Conservation (phyloP, 2,329 filamentous ascomycete genomes). For the Colletotrichum orbiculare region DNA sequence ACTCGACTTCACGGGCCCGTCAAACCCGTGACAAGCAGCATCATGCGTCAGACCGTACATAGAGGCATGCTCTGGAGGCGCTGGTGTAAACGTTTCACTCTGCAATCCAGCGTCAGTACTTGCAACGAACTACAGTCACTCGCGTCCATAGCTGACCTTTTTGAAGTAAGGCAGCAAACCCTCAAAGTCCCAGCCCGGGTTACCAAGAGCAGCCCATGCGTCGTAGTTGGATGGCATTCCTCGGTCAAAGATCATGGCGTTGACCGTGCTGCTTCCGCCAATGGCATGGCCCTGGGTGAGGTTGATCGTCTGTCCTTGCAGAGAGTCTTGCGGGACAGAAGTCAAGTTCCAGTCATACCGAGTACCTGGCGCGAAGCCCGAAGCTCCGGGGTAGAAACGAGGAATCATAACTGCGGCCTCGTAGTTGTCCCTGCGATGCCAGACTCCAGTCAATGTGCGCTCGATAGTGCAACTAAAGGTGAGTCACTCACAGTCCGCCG, state of each 20-base stretch:
- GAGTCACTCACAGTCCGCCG: conserved; percentile 32
- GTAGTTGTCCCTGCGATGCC: conserved; percentile 17
- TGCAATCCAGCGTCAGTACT: neutral
- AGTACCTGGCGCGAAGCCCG: conserved; percentile 38
- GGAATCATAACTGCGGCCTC: conserved; percentile 32
- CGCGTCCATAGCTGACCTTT: conserved; percentile 39
- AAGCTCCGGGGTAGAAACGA: conserved; percentile 20
- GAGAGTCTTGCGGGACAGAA: conserved; percentile 49
- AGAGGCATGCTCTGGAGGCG: conserved; percentile 32
- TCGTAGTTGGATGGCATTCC: conserved; percentile 45
- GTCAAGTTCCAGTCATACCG: conserved; percentile 52
- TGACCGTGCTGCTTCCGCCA: conserved; percentile 57
- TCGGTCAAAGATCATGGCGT: conserved; percentile 52
- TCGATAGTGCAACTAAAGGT: neutral
- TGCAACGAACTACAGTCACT: neutral
- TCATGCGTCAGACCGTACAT: conserved; percentile 37
- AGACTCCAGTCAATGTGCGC: neutral
- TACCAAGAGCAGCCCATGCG: conserved; percentile 48
- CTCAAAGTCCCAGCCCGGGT: conserved; percentile 49
- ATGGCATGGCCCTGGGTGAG: conserved; percentile 56
- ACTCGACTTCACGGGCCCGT: conserved; percentile 22
- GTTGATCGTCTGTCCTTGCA: conserved; percentile 49
- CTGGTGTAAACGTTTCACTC: conserved; percentile 37
- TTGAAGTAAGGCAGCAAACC: conserved; percentile 47
- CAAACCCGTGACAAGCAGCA: conserved; percentile 11